These are phyloP conservation scores for Cordyceps tenuipes DNA, from an alignment of 2,329 filamentous ascomycete species.

Conservation along the genomic window DNA sequence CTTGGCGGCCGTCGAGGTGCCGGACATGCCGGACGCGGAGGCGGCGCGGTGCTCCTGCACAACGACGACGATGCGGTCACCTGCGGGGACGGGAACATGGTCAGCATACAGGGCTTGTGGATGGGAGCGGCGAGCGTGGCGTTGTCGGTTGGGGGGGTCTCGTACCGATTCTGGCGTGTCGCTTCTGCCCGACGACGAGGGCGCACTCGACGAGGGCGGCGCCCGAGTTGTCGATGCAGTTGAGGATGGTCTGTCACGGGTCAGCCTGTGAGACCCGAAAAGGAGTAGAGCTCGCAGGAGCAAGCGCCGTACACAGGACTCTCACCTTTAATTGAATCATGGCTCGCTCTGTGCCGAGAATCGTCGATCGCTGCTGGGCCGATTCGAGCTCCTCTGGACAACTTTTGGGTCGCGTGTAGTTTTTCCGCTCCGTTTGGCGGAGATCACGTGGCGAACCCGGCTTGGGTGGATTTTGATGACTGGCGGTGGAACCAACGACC, in stretches of 20 bases:
- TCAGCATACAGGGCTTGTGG: neutral
- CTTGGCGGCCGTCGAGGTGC: constrained; percentile 73
- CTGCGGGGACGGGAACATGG: constrained; percentile 36
- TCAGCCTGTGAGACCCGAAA: neutral
- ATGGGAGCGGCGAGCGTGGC: neutral
- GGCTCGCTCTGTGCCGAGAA: constrained; percentile 29
- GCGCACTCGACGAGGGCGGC: constrained; percentile 95
- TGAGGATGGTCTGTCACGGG: constrained; percentile 74
- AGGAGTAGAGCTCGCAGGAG: too few relatives aligned
- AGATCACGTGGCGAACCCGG: neutral
- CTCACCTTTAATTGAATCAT: constrained; percentile 89
- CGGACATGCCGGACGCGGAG: constrained; percentile 45
- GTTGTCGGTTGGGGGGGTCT: neutral
- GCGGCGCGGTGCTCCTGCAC: constrained; percentile 92
- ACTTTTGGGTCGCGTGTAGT: constrained; percentile 2
- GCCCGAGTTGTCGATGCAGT: constrained; percentile 99
- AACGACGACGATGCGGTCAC: constrained; percentile 93
- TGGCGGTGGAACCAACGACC: neutral
- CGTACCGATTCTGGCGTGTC: constrained; percentile 79
- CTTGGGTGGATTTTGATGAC: neutral
- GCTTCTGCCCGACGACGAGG: constrained; percentile 85
- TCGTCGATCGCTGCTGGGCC: neutral
- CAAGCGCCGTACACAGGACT: too few relatives aligned
- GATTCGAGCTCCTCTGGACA: neutral
- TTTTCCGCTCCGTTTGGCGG: neutral